Conservation (phyloP, 164 flowering plant genomes). For the Liriodendron chinense region DNA sequence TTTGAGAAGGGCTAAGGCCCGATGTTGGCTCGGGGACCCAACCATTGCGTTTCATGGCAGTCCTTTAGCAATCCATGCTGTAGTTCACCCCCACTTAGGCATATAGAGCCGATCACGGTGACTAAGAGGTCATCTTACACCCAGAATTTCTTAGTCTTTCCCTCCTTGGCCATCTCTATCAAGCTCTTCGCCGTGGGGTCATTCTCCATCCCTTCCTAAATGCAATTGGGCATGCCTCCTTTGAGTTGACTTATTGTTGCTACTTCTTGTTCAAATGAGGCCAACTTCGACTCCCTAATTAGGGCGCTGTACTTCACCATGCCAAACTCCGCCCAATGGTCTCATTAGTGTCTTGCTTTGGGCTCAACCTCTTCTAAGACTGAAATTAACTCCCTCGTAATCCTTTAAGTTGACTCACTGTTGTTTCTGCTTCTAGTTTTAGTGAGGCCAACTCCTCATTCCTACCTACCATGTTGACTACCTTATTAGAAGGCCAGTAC, state of each 20-base stretch:
- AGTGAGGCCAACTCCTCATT: too few relatives aligned
- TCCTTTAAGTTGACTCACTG: too few relatives aligned
- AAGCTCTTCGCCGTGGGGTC: neutral
- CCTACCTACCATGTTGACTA: too few relatives aligned
- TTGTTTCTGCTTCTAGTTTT: too few relatives aligned
- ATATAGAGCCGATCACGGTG: neutral
- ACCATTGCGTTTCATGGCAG: neutral
- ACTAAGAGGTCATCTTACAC: neutral
- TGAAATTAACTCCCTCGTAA: neutral
- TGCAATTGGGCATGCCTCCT: neutral
- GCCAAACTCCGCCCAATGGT: neutral
- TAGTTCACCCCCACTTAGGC: neutral
- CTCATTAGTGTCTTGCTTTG: constrained; percentile 9
- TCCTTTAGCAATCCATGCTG: neutral
- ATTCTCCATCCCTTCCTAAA: neutral
- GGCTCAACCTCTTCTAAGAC: neutral
- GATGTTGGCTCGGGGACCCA: neutral
- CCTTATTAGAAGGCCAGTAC: too few relatives aligned
- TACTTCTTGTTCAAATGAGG: neutral
- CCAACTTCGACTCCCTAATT: neutral
- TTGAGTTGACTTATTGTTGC: neutral
- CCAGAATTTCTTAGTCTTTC: neutral
- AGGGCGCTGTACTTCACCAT: neutral
- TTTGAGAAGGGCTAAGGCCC: neutral
- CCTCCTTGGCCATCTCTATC: neutral